Percentiles rank a stretch among this genome's conserved stretches.
phyloP scores from a whole-genome alignment of 495 filamentous ascomycete genomes.

The Letharia columbiana region DNA sequence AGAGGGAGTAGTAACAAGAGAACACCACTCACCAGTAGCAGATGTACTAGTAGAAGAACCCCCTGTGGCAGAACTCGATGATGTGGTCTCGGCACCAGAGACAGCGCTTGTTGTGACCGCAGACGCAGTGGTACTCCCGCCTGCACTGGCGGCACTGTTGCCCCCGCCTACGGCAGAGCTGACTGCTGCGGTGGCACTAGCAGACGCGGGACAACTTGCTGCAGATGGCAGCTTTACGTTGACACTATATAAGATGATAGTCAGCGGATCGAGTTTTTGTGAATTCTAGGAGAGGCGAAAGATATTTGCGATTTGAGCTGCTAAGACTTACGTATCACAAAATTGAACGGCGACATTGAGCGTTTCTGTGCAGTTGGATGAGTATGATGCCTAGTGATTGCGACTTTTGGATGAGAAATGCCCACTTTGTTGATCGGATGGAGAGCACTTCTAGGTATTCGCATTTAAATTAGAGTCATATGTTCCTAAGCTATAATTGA shows the following conservation, averaged over 20 bases:
- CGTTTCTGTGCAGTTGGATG: constrained; percentile 32
- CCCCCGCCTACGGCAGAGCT: neutral
- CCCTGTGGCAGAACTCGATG: constrained; percentile 19
- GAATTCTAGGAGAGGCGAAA: neutral
- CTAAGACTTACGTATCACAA: constrained; percentile 33
- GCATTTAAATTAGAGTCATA: no score
- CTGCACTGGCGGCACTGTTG: neutral
- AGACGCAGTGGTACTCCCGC: constrained; percentile 11
- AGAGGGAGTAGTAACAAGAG: neutral
- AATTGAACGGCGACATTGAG: constrained; percentile 42
- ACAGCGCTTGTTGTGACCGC: constrained; percentile 21
- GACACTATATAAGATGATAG: constrained; percentile 1
- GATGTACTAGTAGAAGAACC: constrained; percentile 18
- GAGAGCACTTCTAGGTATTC: no score
- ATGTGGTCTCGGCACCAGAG: constrained; percentile 22
- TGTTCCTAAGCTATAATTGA: no score
- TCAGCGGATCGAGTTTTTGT: neutral
- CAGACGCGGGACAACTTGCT: constrained; percentile 21
- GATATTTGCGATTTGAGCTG: neutral
- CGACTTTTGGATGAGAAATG: neutral
- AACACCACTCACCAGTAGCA: constrained; percentile 15
- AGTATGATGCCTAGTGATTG: neutral
- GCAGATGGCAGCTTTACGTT: constrained; percentile 27
- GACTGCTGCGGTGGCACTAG: constrained; percentile 22
- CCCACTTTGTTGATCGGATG: constrained; percentile 48